Evolutionary conservation across 352 stramenopile genomes (phyloP), one percentile per base, ranked within the genome.

Genomic region (Pythium grandisporangium): DNA sequence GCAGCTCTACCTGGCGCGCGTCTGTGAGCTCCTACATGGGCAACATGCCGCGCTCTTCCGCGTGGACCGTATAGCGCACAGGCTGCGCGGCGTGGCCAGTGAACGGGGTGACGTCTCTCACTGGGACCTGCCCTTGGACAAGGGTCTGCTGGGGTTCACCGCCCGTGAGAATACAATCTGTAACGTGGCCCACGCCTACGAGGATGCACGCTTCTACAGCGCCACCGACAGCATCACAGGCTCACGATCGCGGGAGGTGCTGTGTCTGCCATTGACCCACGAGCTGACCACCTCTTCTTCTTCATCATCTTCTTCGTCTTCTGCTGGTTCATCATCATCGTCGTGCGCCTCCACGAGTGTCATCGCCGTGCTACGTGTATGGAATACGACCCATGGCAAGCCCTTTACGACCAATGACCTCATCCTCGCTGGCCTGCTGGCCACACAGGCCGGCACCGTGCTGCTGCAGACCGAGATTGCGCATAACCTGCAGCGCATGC

Each of bases 141-240:
- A 86, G 34, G 72, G 72, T 29, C 80, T 89, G 36, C 30, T 74
- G 5, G 72, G 72, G 10, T 73, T 75, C 29, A 55, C 72, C 0
- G 69, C 62, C 7, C 53, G 64, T 0, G 63, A 76, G 25, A 84
- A 83, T 41, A 27, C 40, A 26, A 42, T 85, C 7, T 82, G 70
- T 42, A 86, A 85, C 29, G 62, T 86, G 6, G 55, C 48, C 14
- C 69, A 64, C 6, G 72, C 76, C 10, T 86, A 84, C 42, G 76
- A 89, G 19, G 76, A 89, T 22, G 59, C 76, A 2, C 68, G 73
- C 0, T 89, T 85, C 48, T 86, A 79, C 43, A 89, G 76, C 48
- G 59, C 76, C 1, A 80, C 63, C n/a, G 76, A 89, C 46, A 72
- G 72, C 3, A 66, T 83, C 66, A 86, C 71, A 0, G 49, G 60